Evolutionary conservation across 176 grass and related monocot genomes (phyloP), one percentile per base, ranked within the genome.

Genomic region (Carex parvula): DNA sequence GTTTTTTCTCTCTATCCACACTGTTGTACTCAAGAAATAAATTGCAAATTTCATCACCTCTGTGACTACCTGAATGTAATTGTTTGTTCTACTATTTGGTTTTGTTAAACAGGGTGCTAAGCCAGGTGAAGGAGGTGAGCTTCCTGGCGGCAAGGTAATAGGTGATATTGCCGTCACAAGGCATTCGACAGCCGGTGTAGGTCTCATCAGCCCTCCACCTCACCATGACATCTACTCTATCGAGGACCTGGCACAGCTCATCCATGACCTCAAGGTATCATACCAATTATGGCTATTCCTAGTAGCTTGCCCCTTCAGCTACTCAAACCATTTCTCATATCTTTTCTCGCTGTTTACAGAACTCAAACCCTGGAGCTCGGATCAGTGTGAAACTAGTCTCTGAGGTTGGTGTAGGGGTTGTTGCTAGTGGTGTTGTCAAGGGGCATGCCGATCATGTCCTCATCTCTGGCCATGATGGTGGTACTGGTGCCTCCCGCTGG

Each of bases 181-280:
- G 26, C 90, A 99, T 89, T 99, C 96, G 21, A 99, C 93, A 84
- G 90, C 93, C 76, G 96, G 96, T 89, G 96, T 99, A n/a, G 93
- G 96, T 54, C 91, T 99, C 15, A 99, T 99, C 50, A 99, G 96
- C 44, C 96, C 93, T 84, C 96, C 96, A 60, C 96, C 96, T 32
- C 96, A 99, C 63, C 96, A 99, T 15, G 96, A 99, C 81, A 99
- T 99, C 68, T 99, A 99, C 87, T 99, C 96, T 3, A 99, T 99
- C 8, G 96, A 99, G 88, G 96, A 99, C 88, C 93, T 99, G 79
- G 93, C 93, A 17, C 93, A 99, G 78, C 93, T 99, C 56, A 99
- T 95, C 87, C 93, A 95, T 0, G 96, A 99, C 76, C 93, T 99
- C 82, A 99, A 99, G 93, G 96, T 99, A 94, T 61, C 79, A 57